Evolutionary conservation across 371 early-diverging fungal genomes (phyloP), one percentile per base, ranked within the genome.

Genomic region (Actinomortierella ambigua): DNA sequence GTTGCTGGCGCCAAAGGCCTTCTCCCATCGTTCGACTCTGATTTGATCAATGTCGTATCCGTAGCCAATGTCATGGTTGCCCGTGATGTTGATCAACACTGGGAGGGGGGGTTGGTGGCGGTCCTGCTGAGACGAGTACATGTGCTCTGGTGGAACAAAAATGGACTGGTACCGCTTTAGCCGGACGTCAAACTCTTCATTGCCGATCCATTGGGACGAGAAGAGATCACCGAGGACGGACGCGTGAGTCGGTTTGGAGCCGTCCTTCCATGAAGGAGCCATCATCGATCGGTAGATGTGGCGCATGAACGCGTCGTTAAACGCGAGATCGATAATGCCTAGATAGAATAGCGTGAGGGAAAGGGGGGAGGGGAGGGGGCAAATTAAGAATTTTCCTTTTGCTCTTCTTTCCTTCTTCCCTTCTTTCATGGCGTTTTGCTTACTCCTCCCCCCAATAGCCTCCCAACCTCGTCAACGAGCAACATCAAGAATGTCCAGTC

Each of bases 1-100:
- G 50, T 82, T 84, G 22, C 77, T 68, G 50, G 63, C 65, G 2
- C 85, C 85, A 76, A 84, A 84, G 34, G 58, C 79, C 20, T 59
- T 54, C 40, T 67, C 63, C 69, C 77, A 84, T 17, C 84, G 82
- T 50, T 67, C 66, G 27, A 82, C 46, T 39, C 81, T 77, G 49
- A 63, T 46, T 34, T 68, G 61, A 26, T 67, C 69, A 11, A 81
- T 82, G 40, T 84, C 85, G 28, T 68, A 56, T 42, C 80, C 83
- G 50, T 84, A 84, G 6, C 85, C 85, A 59, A 84, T 84, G 46
- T 84, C 85, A 53, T 84, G 85, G 65, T 84, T 84, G 3, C 85
- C 85, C 3, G 85, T 81, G 40, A 84, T 46, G 47, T 78, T 79
- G 48, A 77, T 66, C 23, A 77, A 53, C 43, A 60, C 54, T 9